A percentile compares a stretch with the other conserved stretches of the same genome.
Evolutionary conservation across 805 yeast species (phyloP).

Genomic region (Candida fluviatilis): DNA sequence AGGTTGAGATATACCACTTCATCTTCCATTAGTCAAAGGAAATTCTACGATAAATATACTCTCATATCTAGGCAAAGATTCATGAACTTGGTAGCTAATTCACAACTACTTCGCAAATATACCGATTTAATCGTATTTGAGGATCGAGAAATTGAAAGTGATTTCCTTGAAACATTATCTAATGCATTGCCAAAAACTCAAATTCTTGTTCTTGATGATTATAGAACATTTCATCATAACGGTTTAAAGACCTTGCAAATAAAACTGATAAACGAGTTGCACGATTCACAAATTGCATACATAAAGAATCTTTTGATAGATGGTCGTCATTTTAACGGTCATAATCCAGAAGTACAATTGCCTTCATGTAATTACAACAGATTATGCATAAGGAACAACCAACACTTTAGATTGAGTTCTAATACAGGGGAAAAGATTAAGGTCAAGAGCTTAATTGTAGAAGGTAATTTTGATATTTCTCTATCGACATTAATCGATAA

Average conservation of each 20-base stretch:
- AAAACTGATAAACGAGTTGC: neutral
- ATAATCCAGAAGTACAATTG: conserved; percentile 1
- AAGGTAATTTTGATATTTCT: conserved; percentile 1
- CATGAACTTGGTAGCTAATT: neutral
- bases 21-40: neutral
- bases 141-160: neutral
- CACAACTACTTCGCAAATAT: neutral
- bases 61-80: neutral
- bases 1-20: neutral
- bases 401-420: neutral
- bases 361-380: neutral
- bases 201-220: neutral
- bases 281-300: neutral
- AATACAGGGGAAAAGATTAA: neutral
- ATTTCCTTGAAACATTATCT: neutral
- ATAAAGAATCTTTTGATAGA: conserved; percentile 2
- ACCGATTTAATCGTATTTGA: neutral
- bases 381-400: conserved; percentile 1
- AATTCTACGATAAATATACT: neutral
- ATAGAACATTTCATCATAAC: neutral
- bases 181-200: neutral
- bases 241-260: neutral
- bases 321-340: conserved; percentile 1
- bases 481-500: conserved; percentile 1
- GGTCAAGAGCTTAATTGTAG: neutral